Evolutionary conservation across 2,329 filamentous ascomycete species (phyloP).

Genomic region (Ceratocystis colombiana): DNA sequence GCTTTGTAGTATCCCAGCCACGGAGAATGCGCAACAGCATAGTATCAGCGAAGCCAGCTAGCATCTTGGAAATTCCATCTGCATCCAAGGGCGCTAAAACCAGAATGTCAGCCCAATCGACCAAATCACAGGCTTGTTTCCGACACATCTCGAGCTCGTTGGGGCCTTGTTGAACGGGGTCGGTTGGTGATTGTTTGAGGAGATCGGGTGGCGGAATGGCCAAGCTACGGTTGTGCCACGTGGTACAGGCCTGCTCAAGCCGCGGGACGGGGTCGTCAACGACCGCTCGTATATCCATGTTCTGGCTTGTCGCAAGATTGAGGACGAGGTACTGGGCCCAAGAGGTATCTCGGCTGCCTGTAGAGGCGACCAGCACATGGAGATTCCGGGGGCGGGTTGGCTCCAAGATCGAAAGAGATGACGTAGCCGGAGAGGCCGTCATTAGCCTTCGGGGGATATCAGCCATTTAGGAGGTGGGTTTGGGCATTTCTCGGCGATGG

Average conservation of each 20-base stretch:
- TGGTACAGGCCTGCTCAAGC: constrained; percentile 52
- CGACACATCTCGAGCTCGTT: constrained; percentile 21
- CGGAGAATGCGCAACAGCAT: constrained; percentile 70
- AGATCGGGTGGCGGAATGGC: constrained; percentile 35
- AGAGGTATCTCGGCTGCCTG: constrained; percentile 54
- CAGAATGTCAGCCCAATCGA: constrained; percentile 79
- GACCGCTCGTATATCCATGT: constrained; percentile 52
- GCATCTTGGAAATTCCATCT: constrained; percentile 76
- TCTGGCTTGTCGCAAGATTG: constrained; percentile 54
- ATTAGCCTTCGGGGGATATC: constrained; percentile 16
- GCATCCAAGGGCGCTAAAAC: constrained; percentile 78
- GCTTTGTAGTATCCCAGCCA: constrained; percentile 79
- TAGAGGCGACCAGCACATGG: constrained; percentile 55
- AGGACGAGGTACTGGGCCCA: constrained; percentile 57
- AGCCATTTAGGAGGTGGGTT: constrained; percentile 20
- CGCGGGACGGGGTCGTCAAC: constrained; percentile 56
- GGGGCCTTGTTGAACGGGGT: constrained; percentile 23
- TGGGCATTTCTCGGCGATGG: constrained; percentile 7
- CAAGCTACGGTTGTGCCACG: constrained; percentile 46
- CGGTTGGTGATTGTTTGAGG: constrained; percentile 15
- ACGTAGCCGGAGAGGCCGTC: constrained; percentile 30
- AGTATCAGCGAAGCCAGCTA: constrained; percentile 71
- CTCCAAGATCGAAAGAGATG: constrained; percentile 35
- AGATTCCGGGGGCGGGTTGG: constrained; percentile 32
- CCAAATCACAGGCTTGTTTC: constrained; percentile 51